Base-by-base conservation (phyloP, 306 rosid species). In the Erythrophleum fordii region DNA sequence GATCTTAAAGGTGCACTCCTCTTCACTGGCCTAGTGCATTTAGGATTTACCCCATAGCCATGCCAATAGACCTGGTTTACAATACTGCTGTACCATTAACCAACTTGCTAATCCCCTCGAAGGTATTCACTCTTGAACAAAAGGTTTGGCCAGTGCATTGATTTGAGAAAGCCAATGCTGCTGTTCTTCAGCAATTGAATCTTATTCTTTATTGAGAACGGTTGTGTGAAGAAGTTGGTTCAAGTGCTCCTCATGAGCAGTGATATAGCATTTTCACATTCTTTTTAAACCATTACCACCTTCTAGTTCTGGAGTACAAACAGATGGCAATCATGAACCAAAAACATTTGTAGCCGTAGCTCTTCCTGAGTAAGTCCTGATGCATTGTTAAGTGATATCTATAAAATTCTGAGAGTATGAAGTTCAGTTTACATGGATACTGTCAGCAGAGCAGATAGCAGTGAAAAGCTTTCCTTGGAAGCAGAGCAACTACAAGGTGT, bases 121-220 rank as follows among this genome's bases (percentile, higher is more conserved):
- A 60, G 44, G 16, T 16, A 16, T 41, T 39, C 9, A 22, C 37
- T 59, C 66, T 26, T 35, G 41, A n/a, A n/a, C 39, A 8, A 60
- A 69, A 25, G 73, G 26, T 55, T 72, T 41, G 65, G 53, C 45
- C 0, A 28, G 79, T 62, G 58, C 51, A 73, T 66, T 73, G 23
- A 23, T 51, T 65, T 42, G 39, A 42, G 37, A 56, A 76, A 55
- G 53, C 11, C 31, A 28, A 3, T n/a, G 67, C 73, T 62, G 55
- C 49, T 72, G 52, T 29, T 51, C 18, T 72, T 59, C 45, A 25
- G 26, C 42, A 31, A 74, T 16, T 53, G 72, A 68, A 31, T 68
- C 56, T 64, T 34, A 20, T 62, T 34, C 3, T 14, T 39, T 5
- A 53, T 20, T 56, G 39, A 74, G 62, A 51, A 55, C 16, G 76